These are phyloP conservation scores for Myxozyma melibiosi DNA, from an alignment of 805 yeast genomes.

Conservation along the genomic window DNA sequence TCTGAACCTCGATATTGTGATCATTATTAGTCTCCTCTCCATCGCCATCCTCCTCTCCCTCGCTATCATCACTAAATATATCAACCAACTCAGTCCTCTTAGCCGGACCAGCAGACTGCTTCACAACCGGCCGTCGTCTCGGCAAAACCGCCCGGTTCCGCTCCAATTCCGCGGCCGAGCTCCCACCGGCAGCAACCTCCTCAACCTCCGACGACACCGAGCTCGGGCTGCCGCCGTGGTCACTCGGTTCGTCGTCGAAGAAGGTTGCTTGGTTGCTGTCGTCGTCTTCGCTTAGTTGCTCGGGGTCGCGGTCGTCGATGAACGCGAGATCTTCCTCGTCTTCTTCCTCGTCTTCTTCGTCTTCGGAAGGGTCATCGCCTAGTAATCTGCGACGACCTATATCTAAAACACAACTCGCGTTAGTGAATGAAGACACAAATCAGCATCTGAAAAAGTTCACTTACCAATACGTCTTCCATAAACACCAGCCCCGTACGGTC, in stretches of 20 bases:
- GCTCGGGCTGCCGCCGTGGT: background rate
- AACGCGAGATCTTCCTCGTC: slow-evolving; percentile 13
- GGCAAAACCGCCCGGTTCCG: too few species aligned
- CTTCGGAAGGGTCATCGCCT: slow-evolving; percentile 7
- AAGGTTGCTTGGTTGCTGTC: background rate
- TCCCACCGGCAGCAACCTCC: too few species aligned
- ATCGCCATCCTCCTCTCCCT: background rate
- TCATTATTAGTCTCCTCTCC: too few species aligned
- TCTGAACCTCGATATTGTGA: background rate
- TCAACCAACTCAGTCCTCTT: too few species aligned
- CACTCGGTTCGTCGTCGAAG: background rate
- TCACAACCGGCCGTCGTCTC: too few species aligned
- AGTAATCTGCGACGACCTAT: too few species aligned
- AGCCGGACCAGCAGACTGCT: too few species aligned
- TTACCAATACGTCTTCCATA: background rate
- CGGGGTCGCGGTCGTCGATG: slow-evolving; percentile 10
- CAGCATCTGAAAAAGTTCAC: background rate
- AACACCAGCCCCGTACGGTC: background rate
- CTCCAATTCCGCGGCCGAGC: too few species aligned
- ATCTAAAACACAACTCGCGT: too few species aligned
- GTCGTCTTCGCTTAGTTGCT: slow-evolving; percentile 1
- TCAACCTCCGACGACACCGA: too few species aligned
- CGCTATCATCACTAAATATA: background rate
- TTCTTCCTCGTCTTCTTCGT: slow-evolving; percentile 19
- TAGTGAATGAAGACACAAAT: background rate